A percentile compares a stretch with the other conserved stretches of the same genome.
Evolutionary conservation across 495 filamentous ascomycete species (phyloP).

Genomic region (Hyaloscypha bicolor): DNA sequence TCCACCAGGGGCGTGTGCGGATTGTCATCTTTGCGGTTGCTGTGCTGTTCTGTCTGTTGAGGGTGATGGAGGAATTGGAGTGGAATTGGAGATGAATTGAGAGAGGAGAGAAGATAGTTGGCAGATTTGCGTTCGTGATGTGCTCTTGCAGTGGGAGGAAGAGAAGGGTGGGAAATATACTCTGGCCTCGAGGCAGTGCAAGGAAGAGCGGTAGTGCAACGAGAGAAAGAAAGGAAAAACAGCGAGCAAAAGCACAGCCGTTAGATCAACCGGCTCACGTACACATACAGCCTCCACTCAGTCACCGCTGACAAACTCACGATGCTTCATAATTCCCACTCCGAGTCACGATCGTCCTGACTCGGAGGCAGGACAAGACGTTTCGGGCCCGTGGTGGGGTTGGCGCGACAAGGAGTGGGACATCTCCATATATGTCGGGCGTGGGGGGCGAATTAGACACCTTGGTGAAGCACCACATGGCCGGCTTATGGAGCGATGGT

Average conservation of each 20-base stretch:
- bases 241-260: background rate
- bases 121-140: constrained; percentile 1
- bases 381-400: background rate
- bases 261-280: background rate
- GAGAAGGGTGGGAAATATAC: background rate
- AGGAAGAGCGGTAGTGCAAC: background rate
- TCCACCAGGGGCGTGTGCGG: constrained; percentile 38
- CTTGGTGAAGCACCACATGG: background rate
- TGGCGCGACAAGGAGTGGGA: background rate
- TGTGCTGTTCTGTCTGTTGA: background rate
- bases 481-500: background rate
- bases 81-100: background rate
- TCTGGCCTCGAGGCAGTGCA: background rate
- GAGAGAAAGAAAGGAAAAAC: background rate
- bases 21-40: constrained; percentile 7
- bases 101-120: background rate
- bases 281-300: background rate
- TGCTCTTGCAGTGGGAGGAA: background rate
- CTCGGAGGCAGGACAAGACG: background rate
- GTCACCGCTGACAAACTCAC: constrained; percentile 17
- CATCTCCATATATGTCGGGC: background rate
- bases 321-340: constrained; percentile 7
- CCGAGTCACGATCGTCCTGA: background rate
- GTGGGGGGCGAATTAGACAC: background rate
- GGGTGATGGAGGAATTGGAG: background rate